Evolutionary conservation across 352 stramenopile species (phyloP).

Genomic region (Phytopythium mirpurense): DNA sequence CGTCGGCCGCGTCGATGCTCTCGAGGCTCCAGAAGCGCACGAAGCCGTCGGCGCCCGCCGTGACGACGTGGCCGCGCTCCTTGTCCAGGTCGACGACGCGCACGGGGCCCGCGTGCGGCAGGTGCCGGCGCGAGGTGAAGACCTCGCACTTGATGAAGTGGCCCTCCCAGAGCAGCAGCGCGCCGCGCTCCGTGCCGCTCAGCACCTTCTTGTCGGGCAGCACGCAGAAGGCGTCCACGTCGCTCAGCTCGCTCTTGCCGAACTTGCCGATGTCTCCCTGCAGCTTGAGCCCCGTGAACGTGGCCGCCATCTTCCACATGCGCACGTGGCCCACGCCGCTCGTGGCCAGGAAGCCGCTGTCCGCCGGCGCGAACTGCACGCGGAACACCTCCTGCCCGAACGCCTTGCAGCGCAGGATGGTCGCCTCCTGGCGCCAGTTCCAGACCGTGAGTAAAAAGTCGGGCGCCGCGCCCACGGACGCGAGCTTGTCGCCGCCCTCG

Average conservation of each 20-base stretch:
- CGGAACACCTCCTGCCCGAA: conserved; percentile 94
- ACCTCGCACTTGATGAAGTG: conserved; percentile 96
- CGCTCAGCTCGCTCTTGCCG: conserved; percentile 91
- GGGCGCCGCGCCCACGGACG: conserved; percentile 79
- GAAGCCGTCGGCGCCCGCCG: conserved; percentile 76
- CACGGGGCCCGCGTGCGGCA: conserved; percentile 68
- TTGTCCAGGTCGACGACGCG: conserved; percentile 69
- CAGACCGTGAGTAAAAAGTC: conserved; percentile 93
- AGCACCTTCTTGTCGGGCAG: conserved; percentile 94
- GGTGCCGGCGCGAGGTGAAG: conserved; percentile 49
- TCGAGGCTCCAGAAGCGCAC: conserved; percentile 90
- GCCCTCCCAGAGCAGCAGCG: conserved; percentile 92
- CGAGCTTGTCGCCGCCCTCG: conserved; percentile 80
- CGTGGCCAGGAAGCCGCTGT: conserved; percentile 90
- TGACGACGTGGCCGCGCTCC: conserved; percentile 44
- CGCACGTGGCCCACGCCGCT: conserved; percentile 92
- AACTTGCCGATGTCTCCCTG: conserved; percentile 96
- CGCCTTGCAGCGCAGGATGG: conserved; percentile 89
- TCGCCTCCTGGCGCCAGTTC: conserved; percentile 89
- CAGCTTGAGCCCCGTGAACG: conserved; percentile 94
- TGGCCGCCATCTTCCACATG: conserved; percentile 96
- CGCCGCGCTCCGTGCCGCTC: conserved; percentile 81
- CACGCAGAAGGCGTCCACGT: conserved; percentile 92
- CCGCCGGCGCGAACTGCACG: conserved; percentile 84
- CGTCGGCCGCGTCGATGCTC: conserved; percentile 83